phyloP scores from a whole-genome alignment of 352 stramenopile genomes.

The Pythium myriotylum region DNA sequence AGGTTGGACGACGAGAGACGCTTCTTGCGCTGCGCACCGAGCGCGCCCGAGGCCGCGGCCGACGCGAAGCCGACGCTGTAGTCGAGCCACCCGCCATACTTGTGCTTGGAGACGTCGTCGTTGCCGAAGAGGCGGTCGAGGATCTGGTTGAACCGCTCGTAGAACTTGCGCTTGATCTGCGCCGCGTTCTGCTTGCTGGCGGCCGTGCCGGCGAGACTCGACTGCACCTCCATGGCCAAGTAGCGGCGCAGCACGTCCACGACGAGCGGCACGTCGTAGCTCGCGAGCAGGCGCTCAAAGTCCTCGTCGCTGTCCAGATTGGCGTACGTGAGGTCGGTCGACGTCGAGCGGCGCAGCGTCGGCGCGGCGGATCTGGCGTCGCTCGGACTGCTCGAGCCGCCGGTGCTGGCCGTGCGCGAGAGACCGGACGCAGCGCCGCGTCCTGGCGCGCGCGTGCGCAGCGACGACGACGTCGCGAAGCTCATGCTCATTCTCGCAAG shows the following conservation, averaged over 20 bases:
- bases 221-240: slow-evolving; percentile 69
- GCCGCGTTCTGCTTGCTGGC: slow-evolving; percentile 77
- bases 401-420: slow-evolving; percentile 14
- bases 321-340: slow-evolving; percentile 25
- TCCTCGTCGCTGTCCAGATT: slow-evolving; percentile 69
- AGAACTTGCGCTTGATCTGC: slow-evolving; percentile 80
- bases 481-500: slow-evolving; percentile 16
- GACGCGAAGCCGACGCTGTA: slow-evolving; percentile 58
- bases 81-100: slow-evolving; percentile 83
- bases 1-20: slow-evolving; percentile 42
- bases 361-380: slow-evolving; percentile 2
- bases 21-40: slow-evolving; percentile 39
- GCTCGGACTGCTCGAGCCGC: slow-evolving; percentile 7
- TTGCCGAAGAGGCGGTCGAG: slow-evolving; percentile 78
- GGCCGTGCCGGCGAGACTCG: slow-evolving; percentile 42
- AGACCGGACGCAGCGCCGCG: slow-evolving; percentile 6
- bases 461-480: slow-evolving; percentile 28
- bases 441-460: slow-evolving; percentile 3
- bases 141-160: slow-evolving; percentile 87
- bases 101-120: slow-evolving; percentile 76
- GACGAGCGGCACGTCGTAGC: slow-evolving; percentile 66
- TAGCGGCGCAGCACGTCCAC: slow-evolving; percentile 69
- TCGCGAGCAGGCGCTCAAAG: slow-evolving; percentile 62
- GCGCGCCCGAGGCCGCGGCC: neutral
- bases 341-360: slow-evolving; percentile 15